These are phyloP conservation scores for Zygoascus flipseniorum DNA, from an alignment of 805 yeast genomes.

Conservation along the genomic window DNA sequence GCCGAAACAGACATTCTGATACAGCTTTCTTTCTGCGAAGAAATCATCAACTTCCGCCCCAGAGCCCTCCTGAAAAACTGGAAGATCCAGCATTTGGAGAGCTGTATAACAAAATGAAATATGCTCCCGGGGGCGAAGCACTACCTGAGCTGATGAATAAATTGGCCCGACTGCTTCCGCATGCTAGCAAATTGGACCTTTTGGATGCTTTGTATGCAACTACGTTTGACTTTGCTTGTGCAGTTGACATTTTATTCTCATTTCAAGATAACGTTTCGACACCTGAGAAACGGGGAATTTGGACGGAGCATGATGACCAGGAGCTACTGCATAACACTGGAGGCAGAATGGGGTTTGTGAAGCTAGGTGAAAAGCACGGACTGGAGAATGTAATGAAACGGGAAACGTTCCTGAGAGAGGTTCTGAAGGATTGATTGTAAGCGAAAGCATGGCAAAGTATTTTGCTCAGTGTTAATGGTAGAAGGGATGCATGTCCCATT, in stretches of 20 bases:
- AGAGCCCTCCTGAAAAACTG: not conserved
- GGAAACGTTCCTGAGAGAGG: not conserved
- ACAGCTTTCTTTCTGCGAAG: not conserved
- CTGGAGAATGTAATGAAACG: not conserved
- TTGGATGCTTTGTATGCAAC: not conserved
- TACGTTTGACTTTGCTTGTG: not conserved
- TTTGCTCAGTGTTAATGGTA: too few species aligned
- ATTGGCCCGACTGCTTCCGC: not conserved
- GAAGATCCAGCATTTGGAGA: not conserved
- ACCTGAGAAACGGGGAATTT: conserved; percentile 5
- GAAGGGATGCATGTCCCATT: not conserved
- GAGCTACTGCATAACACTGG: not conserved
- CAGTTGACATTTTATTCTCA: not conserved
- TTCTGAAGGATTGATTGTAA: not conserved
- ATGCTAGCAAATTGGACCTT: not conserved
- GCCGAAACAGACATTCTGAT: not conserved
- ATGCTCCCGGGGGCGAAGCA: not conserved
- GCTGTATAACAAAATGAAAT: not conserved
- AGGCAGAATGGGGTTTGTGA: not conserved
- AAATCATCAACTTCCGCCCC: not conserved
- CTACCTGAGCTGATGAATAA: not conserved
- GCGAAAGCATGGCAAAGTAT: not conserved
- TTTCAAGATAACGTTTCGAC: not conserved
- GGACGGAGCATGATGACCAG: conserved; percentile 7
- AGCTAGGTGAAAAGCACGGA: conserved; percentile 1